phyloP scores from a whole-genome alignment of 148 eudicot species.

The Fagopyrum homotropicum region DNA sequence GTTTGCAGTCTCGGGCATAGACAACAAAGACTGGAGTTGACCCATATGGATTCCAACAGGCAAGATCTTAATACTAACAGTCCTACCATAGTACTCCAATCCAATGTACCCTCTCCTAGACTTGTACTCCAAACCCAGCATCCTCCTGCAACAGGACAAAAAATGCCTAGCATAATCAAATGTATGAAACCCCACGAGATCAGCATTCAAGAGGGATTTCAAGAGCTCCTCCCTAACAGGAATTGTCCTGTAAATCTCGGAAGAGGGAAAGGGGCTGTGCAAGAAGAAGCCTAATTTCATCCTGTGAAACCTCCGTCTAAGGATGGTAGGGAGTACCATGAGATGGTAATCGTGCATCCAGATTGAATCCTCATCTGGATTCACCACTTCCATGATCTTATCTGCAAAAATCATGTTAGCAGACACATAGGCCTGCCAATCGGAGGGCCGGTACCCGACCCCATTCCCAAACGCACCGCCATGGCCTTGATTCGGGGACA shows the following conservation, averaged over 20 bases:
- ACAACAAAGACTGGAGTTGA: constrained; percentile 41
- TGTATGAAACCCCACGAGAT: constrained; percentile 78
- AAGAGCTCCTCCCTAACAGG: constrained; percentile 77
- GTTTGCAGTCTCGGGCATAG: constrained; percentile 32
- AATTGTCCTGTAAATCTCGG: constrained; percentile 71
- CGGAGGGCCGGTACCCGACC: constrained; percentile 38
- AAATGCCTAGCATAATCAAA: constrained; percentile 92
- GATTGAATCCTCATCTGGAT: constrained; percentile 60
- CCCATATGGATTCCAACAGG: constrained; percentile 89
- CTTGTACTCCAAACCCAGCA: constrained; percentile 76
- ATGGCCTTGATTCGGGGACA: constrained; percentile 20
- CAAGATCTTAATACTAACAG: constrained; percentile 67
- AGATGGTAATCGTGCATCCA: constrained; percentile 92
- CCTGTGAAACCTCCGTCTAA: constrained; percentile 47
- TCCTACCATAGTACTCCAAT: constrained; percentile 72
- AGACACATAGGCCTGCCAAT: constrained; percentile 74
- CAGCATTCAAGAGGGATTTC: constrained; percentile 64
- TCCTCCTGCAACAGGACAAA: constrained; percentile 71
- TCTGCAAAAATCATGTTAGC: constrained; percentile 65
- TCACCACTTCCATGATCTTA: constrained; percentile 54
- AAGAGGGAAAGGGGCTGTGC: constrained; percentile 73
- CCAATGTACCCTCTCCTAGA: constrained; percentile 80
- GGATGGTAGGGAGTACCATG: constrained; percentile 72
- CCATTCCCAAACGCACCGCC: constrained; percentile 25
- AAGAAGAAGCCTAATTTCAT: constrained; percentile 69